phyloP scores from a whole-genome alignment of 2,329 filamentous ascomycete species.

The Phialophora verrucosa region DNA sequence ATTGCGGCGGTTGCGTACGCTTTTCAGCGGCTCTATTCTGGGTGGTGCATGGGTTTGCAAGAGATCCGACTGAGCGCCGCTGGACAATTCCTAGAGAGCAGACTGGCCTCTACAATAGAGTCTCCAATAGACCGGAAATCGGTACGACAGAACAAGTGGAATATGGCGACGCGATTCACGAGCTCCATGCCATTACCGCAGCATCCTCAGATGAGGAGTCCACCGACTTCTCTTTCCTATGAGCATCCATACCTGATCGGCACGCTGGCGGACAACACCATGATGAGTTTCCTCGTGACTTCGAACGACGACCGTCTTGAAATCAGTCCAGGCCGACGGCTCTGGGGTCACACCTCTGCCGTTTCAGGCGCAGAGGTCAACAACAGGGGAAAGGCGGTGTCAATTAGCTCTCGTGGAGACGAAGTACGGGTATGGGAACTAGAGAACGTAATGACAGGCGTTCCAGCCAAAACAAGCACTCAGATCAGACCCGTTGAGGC shows the following conservation, averaged over 20 bases:
- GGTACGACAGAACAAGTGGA: constrained; percentile 15
- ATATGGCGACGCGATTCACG: constrained; percentile 38
- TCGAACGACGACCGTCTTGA: constrained; percentile 69
- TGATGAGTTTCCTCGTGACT: constrained; percentile 80
- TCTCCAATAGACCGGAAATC: constrained; percentile 17
- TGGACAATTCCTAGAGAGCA: constrained; percentile 30
- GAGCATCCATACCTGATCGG: constrained; percentile 85
- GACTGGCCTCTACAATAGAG: constrained; percentile 38
- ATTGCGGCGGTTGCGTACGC: constrained; percentile 86
- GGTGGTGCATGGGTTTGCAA: constrained; percentile 92
- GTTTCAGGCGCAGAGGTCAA: constrained; percentile 86
- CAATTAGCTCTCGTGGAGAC: constrained; percentile 79
- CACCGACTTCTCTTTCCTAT: constrained; percentile 71
- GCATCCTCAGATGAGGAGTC: constrained; percentile 46
- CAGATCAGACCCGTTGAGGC: constrained; percentile 51
- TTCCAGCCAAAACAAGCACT: constrained; percentile 59
- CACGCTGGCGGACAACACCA: constrained; percentile 83
- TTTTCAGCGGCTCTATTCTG: constrained; percentile 73
- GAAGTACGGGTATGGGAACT: constrained; percentile 89
- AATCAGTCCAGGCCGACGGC: constrained; percentile 73
- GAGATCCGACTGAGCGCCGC: constrained; percentile 65
- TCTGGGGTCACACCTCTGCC: constrained; percentile 92
- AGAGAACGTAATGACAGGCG: constrained; percentile 60
- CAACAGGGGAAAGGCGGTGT: constrained; percentile 83
- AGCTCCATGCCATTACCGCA: constrained; percentile 43